Conservation (phyloP, 140 eudicot species). For the Bidens hawaiensis region DNA sequence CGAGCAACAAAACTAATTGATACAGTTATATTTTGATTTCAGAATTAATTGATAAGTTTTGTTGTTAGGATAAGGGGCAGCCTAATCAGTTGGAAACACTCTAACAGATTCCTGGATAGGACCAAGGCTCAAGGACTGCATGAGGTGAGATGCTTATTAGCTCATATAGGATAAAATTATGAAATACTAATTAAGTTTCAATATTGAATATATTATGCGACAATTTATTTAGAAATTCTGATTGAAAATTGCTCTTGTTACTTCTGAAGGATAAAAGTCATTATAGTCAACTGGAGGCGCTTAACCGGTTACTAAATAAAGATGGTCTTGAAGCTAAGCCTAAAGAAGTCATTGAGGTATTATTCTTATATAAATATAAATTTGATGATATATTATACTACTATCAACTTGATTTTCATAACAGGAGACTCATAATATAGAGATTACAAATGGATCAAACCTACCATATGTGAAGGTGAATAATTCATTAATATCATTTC, state of each 20-base stretch:
- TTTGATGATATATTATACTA: neutral
- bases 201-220: neutral
- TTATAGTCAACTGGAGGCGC: constrained; percentile 34
- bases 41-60: neutral
- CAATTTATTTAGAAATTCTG: constrained; percentile 5
- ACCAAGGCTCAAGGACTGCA: constrained; percentile 28
- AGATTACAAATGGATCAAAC: constrained; percentile 87
- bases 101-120: constrained; percentile 36
- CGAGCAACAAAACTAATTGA: too few relatives aligned
- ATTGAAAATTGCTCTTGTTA: constrained; percentile 10
- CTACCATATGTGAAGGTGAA: constrained; percentile 96
- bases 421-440: constrained; percentile 51
- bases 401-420: constrained; percentile 10
- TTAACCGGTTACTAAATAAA: constrained; percentile 37
- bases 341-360: constrained; percentile 49
- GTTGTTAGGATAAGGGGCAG: constrained; percentile 52
- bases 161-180: neutral
- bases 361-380: neutral
- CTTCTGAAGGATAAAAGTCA: constrained; percentile 46
- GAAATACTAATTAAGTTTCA: too few relatives aligned
- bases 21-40: too few relatives aligned
- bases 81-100: constrained; percentile 37
- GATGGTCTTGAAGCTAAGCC: constrained; percentile 29
- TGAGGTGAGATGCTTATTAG: constrained; percentile 42
- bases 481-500: constrained; percentile 6